Conservation (phyloP, 1,284 basidiomycete species). For the Cryptococcus amylolentus region DNA sequence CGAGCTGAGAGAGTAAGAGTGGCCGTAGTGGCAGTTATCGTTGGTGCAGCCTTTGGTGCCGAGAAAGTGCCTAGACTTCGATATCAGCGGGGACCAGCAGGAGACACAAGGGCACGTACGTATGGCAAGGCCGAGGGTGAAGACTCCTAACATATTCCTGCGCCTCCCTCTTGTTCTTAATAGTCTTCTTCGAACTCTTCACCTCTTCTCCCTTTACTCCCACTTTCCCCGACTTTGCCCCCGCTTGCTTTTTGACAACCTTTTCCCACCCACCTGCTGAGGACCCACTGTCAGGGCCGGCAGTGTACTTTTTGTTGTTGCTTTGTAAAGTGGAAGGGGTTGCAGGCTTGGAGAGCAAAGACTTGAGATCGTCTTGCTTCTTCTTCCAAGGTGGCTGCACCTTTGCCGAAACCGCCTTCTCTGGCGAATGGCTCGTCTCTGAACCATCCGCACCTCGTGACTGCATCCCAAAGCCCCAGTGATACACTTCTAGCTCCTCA, state of each 20-base stretch:
- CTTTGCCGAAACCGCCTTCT: neutral
- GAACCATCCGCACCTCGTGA: neutral
- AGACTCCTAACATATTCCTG: conserved; percentile 21
- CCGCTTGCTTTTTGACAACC: neutral
- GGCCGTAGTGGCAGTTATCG: conserved; percentile 39
- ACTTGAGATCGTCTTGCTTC: neutral
- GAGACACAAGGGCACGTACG: conserved; percentile 17
- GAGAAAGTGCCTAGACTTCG: neutral
- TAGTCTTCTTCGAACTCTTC: conserved; percentile 17
- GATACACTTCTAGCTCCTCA: conserved; percentile 11
- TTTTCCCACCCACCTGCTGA: neutral
- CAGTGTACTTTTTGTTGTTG: neutral
- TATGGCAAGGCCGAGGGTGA: conserved; percentile 32
- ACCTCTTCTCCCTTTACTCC: conserved; percentile 2
- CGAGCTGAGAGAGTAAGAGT: conserved; percentile 38
- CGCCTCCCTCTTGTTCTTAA: conserved; percentile 11
- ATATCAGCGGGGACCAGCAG: neutral
- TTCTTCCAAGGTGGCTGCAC: neutral
- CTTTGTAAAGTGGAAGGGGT: neutral
- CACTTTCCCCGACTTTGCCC: too few relatives aligned
- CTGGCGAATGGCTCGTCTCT: neutral
- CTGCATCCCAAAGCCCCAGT: conserved; percentile 8
- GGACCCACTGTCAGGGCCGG: neutral
- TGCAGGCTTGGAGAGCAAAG: neutral
- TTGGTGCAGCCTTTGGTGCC: conserved; percentile 27